Evolutionary conservation across 257 asterid genomes (phyloP).

Genomic region (Cinchona pubescens): DNA sequence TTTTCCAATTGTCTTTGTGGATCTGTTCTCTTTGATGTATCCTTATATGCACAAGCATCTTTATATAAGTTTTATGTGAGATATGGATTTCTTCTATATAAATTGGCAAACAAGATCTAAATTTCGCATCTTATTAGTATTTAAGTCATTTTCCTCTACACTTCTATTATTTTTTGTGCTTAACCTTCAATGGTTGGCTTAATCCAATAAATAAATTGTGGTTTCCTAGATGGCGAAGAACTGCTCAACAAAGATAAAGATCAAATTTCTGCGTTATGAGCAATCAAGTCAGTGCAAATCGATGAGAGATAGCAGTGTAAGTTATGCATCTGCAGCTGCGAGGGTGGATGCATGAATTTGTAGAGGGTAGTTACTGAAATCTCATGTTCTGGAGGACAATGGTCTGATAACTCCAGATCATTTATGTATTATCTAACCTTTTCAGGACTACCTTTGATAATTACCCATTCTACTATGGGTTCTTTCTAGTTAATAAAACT

Average conservation of each 20-base stretch:
- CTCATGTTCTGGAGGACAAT: neutral
- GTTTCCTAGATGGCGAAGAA: constrained; percentile 61
- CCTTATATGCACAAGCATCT: neutral
- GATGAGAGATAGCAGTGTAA: constrained; percentile 90
- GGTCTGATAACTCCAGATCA: neutral
- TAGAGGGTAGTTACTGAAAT: neutral
- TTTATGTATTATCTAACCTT: constrained; percentile 14
- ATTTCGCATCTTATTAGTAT: neutral
- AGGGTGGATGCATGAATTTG: constrained; percentile 50
- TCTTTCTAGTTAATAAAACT: neutral
- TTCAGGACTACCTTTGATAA: neutral
- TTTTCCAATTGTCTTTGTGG: neutral
- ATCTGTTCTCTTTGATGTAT: neutral
- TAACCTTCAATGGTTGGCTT: neutral
- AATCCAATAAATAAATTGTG: neutral
- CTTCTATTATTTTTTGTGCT: neutral
- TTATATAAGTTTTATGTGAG: neutral
- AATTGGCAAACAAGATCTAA: neutral
- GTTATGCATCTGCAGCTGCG: constrained; percentile 95
- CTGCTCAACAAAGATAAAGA: constrained; percentile 66
- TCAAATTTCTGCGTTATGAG: constrained; percentile 76
- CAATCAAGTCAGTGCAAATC: constrained; percentile 93
- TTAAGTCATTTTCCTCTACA: neutral
- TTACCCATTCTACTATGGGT: neutral
- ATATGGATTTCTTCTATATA: neutral